phyloP scores from a whole-genome alignment of 2,329 filamentous ascomycete species.

The Esteya vermicola region DNA sequence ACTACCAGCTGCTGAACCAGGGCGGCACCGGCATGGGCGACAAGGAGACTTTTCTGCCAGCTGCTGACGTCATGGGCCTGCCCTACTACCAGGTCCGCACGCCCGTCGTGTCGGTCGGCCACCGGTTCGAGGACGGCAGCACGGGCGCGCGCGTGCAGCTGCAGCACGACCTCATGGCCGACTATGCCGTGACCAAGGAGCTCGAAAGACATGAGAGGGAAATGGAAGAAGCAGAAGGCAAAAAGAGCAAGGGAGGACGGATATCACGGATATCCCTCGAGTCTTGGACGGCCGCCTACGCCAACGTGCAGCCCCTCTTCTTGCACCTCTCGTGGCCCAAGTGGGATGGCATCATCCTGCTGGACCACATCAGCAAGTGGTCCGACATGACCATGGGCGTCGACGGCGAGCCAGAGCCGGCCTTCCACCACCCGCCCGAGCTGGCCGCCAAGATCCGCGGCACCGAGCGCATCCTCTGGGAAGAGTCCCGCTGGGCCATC shows the following conservation, averaged over 20 bases:
- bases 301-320: constrained; percentile 15
- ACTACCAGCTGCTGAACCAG: constrained; percentile 33
- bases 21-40: constrained; percentile 28
- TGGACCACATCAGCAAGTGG: constrained; percentile 11
- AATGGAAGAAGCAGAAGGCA: too few relatives aligned
- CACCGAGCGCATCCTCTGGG: constrained; percentile 19
- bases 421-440: constrained; percentile 15
- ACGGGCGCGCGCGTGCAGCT: constrained; percentile 14
- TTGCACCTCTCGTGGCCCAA: constrained; percentile 21
- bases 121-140: constrained; percentile 14
- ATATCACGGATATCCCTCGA: too few relatives aligned
- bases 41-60: constrained; percentile 32
- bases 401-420: constrained; percentile 14
- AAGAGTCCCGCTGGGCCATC: constrained; percentile 16
- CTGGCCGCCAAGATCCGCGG: constrained; percentile 15
- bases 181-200: constrained; percentile 10
- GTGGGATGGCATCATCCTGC: constrained; percentile 17
- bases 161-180: constrained; percentile 16
- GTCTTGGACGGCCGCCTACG: constrained; percentile 1
- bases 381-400: constrained; percentile 11
- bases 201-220: too few relatives aligned
- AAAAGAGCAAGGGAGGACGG: too few relatives aligned
- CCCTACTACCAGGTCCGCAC: constrained; percentile 25
- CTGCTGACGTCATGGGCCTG: constrained; percentile 23
- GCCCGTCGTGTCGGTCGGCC: constrained; percentile 17